Conservation (phyloP, 202 grass and related monocot species). For the Schoenoplectus tabernaemontani region DNA sequence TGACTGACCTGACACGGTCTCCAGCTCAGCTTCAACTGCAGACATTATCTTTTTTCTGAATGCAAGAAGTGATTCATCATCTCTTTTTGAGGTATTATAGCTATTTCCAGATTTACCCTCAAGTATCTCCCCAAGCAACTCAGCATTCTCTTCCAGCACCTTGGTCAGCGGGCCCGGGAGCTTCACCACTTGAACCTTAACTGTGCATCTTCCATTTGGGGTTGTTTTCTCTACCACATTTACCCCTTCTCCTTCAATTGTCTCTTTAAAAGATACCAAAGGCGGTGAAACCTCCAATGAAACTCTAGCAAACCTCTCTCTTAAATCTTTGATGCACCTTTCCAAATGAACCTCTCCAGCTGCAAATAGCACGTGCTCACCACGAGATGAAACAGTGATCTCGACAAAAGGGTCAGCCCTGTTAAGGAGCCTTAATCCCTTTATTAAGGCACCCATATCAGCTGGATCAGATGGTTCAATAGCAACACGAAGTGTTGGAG, state of each 20-base stretch:
- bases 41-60: slow-evolving; percentile 55
- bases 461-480: slow-evolving; percentile 71
- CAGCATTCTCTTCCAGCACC: slow-evolving; percentile 70
- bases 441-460: slow-evolving; percentile 65
- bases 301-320: slow-evolving; percentile 91
- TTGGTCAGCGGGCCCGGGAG: slow-evolving; percentile 64
- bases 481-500: slow-evolving; percentile 88
- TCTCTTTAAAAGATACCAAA: slow-evolving; percentile 89
- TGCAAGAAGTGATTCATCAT: slow-evolving; percentile 41
- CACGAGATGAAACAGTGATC: slow-evolving; percentile 70
- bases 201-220: slow-evolving; percentile 65
- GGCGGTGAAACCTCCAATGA: slow-evolving; percentile 61
- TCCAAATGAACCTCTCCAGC: slow-evolving; percentile 93
- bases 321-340: slow-evolving; percentile 90
- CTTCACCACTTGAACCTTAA: slow-evolving; percentile 69
- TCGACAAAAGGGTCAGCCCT: slow-evolving; percentile 92
- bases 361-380: slow-evolving; percentile 80
- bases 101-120: slow-evolving; percentile 58
- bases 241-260: slow-evolving; percentile 60
- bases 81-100: slow-evolving; percentile 40
- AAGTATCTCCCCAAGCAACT: slow-evolving; percentile 66
- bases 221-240: slow-evolving; percentile 65
- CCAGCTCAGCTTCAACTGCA: slow-evolving; percentile 76
- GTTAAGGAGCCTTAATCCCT: slow-evolving; percentile 82
- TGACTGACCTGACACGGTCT: slow-evolving; percentile 35